Evolutionary conservation across 1,139 yeast species (phyloP).

Genomic region (Diutina sp.): DNA sequence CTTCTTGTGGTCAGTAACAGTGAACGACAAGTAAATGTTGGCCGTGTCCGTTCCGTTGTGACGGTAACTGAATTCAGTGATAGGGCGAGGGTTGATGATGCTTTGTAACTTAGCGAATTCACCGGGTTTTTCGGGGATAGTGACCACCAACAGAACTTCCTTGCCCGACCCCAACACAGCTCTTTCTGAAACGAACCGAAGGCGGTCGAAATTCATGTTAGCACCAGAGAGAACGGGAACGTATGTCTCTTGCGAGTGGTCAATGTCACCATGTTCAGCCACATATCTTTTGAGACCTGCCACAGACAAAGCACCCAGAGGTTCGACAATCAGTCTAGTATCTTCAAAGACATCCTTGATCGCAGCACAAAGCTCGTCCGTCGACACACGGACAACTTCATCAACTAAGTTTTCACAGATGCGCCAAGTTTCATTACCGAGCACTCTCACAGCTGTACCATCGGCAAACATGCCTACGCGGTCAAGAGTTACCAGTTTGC

Average conservation of each 20-base stretch:
- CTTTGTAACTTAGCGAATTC: slow-evolving; percentile 68
- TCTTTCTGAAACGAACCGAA: slow-evolving; percentile 94
- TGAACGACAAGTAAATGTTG: slow-evolving; percentile 76
- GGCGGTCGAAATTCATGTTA: slow-evolving; percentile 92
- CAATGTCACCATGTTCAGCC: slow-evolving; percentile 48
- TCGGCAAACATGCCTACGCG: slow-evolving; percentile 98
- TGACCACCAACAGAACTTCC: slow-evolving; percentile 82
- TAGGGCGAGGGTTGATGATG: slow-evolving; percentile 71
- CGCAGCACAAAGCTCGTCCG: slow-evolving; percentile 97
- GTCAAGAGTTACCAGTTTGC: slow-evolving; percentile 41
- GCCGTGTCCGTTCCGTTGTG: slow-evolving; percentile 46
- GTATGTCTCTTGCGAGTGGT: slow-evolving; percentile 62
- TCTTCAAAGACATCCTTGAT: slow-evolving; percentile 94
- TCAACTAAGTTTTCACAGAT: slow-evolving; percentile 70
- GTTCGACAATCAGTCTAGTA: slow-evolving; percentile 88
- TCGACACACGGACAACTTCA: slow-evolving; percentile 74
- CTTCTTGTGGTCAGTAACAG: slow-evolving; percentile 58
- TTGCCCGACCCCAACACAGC: slow-evolving; percentile 96
- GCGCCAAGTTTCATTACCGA: slow-evolving; percentile 88
- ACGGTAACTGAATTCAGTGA: slow-evolving; percentile 91
- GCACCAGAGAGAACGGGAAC: slow-evolving; percentile 91
- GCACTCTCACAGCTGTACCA: slow-evolving; percentile 91
- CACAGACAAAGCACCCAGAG: slow-evolving; percentile 91
- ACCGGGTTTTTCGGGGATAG: slow-evolving; percentile 89
- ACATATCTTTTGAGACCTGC: slow-evolving; percentile 89